Base-by-base conservation (phyloP, 2,329 filamentous ascomycete species). In the Sporothrix inflata region DNA sequence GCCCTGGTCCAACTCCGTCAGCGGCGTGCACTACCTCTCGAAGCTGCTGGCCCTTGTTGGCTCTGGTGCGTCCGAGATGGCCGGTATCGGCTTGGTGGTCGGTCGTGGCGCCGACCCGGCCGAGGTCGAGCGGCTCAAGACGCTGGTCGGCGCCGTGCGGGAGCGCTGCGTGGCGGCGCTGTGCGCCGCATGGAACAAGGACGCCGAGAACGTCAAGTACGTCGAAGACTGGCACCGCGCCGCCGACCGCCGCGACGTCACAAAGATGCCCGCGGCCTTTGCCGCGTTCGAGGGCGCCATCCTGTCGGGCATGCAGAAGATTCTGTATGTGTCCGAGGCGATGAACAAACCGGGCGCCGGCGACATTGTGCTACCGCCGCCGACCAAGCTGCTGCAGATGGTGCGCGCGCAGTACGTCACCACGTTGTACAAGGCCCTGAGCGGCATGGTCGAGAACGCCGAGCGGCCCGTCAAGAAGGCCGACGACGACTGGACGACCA, bases 371-470 rank as follows among this genome's bases (percentile, higher is more conserved):
- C 88, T 92, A 30, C 91, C 95, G 21, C 97, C 96, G 5, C 91
- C 94, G 47, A 86, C 91, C 8, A 99, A 98, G 80, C 84, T 98
- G 57, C 84, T 98, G 57, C 93, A 97, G 80, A 94, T 94, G 88
- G 94, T 98, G 19, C 89, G 94, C 75, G 92, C 90, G 75, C 94
- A 97, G 78, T 99, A 99, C 78, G 94, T 97, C 19, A 94, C 92
- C 7, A 97, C 94, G 72, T 84, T 99, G 57, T 98, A 98, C 82
- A 97, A 97, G 80, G 94, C 94, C 7, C 83, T 99, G 49, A 97
- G 93, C 77, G 96, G 95, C 27, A 95, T 99, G 90, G 94, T 99
- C 0, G 96, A 98, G 82, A 98, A 97, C 80, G 95, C 96, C 3
- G 94, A 98, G 82, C 89, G 90, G 72, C 87, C 90, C 3, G 81